These are phyloP conservation scores for Marasmius sp. DNA, from an alignment of 1,284 basidiomycete genomes.

Conservation along the genomic window DNA sequence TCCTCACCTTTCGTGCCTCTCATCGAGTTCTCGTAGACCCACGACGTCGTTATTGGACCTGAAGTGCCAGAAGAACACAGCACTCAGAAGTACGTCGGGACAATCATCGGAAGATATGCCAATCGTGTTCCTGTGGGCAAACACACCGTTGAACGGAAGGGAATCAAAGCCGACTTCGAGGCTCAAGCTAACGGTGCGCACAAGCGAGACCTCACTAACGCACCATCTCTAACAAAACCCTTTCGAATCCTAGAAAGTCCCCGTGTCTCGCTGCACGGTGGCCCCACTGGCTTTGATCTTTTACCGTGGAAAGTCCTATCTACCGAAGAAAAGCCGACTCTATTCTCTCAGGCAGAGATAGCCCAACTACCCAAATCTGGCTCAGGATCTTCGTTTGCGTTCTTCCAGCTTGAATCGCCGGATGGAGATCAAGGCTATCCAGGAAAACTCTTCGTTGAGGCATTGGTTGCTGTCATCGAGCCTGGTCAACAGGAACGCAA, in stretches of 20 bases:
- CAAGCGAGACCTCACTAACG: not conserved
- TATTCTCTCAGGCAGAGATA: constrained; percentile 60
- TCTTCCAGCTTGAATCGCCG: constrained; percentile 60
- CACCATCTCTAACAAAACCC: not conserved
- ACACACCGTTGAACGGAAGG: constrained; percentile 53
- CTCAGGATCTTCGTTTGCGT: constrained; percentile 37
- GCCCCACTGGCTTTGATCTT: constrained; percentile 62
- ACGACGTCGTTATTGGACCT: constrained; percentile 74
- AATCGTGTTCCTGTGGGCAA: constrained; percentile 67
- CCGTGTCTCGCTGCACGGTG: constrained; percentile 71
- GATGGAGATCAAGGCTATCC: constrained; percentile 71
- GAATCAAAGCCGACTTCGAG: constrained; percentile 47
- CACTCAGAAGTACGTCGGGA: constrained; percentile 67
- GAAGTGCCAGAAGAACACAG: constrained; percentile 60
- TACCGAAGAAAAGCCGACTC: constrained; percentile 38
- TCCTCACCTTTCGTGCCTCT: constrained; percentile 3
- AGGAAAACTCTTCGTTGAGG: constrained; percentile 59
- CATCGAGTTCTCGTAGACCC: constrained; percentile 43
- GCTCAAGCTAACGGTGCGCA: constrained; percentile 49
- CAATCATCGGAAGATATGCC: constrained; percentile 69
- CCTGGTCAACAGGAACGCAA: constrained; percentile 37
- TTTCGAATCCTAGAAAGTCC: constrained; percentile 43
- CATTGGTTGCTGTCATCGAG: constrained; percentile 54
- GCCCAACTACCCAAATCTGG: constrained; percentile 37
- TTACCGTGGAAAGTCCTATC: constrained; percentile 49